Percentiles rank a stretch among this genome's conserved stretches.
phyloP scores from a whole-genome alignment of 2,329 filamentous ascomycete genomes.

The Amesomyces nigricolor region DNA sequence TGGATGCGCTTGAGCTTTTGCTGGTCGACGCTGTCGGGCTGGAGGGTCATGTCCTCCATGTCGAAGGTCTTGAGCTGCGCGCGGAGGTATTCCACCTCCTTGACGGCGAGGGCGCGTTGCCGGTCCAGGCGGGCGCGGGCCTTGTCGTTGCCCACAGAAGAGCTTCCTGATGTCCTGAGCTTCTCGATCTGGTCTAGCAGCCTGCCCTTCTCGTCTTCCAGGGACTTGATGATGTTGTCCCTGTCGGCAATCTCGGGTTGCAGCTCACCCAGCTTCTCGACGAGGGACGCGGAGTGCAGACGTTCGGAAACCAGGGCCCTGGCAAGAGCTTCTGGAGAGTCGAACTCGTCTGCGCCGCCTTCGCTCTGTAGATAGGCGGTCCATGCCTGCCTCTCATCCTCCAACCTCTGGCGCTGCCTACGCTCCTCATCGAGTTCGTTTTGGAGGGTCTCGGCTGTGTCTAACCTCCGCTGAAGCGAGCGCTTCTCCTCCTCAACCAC shows the following conservation, averaged over 20 bases:
- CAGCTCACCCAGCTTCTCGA: slow-evolving; percentile 72
- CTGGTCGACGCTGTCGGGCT: slow-evolving; percentile 72
- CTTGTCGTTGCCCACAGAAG: slow-evolving; percentile 53
- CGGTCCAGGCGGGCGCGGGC: slow-evolving; percentile 72
- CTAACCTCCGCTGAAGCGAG: slow-evolving; percentile 69
- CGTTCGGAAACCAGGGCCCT: slow-evolving; percentile 78
- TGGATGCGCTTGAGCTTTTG: slow-evolving; percentile 68
- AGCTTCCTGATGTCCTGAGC: slow-evolving; percentile 48
- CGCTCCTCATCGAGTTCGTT: slow-evolving; percentile 72
- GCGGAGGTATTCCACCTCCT: slow-evolving; percentile 90
- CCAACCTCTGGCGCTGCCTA: slow-evolving; percentile 76
- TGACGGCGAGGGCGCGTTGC: slow-evolving; percentile 76
- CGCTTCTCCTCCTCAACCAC: slow-evolving; percentile 95
- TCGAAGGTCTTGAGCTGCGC: slow-evolving; percentile 88
- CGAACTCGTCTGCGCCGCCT: slow-evolving; percentile 62
- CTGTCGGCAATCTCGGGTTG: slow-evolving; percentile 74
- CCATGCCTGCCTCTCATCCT: slow-evolving; percentile 86
- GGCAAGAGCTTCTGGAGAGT: slow-evolving; percentile 82
- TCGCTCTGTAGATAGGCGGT: slow-evolving; percentile 74
- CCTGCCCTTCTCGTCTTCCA: slow-evolving; percentile 64
- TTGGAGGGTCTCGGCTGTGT: slow-evolving; percentile 67
- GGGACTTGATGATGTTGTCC: slow-evolving; percentile 64
- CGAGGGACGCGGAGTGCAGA: slow-evolving; percentile 69
- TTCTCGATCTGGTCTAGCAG: slow-evolving; percentile 67
- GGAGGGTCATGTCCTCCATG: slow-evolving; percentile 79